Percentiles rank a stretch among this genome's conserved stretches.
These are phyloP conservation scores for Podospora fimiseda DNA, from an alignment of 495 filamentous ascomycete species.

Conservation along the genomic window DNA sequence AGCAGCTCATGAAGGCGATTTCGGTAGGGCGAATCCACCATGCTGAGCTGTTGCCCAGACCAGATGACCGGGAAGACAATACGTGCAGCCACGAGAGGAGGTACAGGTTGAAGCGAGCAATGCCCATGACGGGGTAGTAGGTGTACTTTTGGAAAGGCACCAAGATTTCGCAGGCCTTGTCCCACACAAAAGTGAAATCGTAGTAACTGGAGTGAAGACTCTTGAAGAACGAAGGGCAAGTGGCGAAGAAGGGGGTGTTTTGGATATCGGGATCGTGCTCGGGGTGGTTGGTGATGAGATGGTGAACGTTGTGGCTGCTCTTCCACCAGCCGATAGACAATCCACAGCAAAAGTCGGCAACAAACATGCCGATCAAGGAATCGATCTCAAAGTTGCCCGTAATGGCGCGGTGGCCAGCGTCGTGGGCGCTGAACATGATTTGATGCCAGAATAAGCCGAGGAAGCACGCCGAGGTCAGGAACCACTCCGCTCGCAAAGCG, in stretches of 20 bases:
- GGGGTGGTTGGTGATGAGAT: conserved; percentile 45
- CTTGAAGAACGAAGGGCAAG: conserved; percentile 40
- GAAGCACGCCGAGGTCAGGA: conserved; percentile 38
- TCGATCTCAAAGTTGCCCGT: conserved; percentile 40
- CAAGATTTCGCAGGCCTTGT: conserved; percentile 33
- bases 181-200: conserved; percentile 42
- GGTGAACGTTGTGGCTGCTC: conserved; percentile 48
- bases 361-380: conserved; percentile 6
- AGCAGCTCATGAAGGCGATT: conserved; percentile 36
- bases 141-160: conserved; percentile 41
- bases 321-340: conserved; percentile 48
- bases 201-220: conserved; percentile 39
- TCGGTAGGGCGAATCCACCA: conserved; percentile 45
- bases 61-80: conserved; percentile 24
- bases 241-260: conserved; percentile 45
- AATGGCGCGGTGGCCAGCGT: conserved; percentile 46
- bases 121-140: conserved; percentile 47
- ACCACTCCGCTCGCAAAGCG: conserved; percentile 34
- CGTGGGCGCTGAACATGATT: conserved; percentile 49
- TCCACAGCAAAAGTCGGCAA: conserved; percentile 7
- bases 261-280: conserved; percentile 50
- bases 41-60: conserved; percentile 31
- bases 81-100: conserved; percentile 42
- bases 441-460: conserved; percentile 48
- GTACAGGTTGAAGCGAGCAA: conserved; percentile 48